These are phyloP conservation scores for Malus hybrid DNA, from an alignment of 331 rosid genomes.

Conservation along the genomic window DNA sequence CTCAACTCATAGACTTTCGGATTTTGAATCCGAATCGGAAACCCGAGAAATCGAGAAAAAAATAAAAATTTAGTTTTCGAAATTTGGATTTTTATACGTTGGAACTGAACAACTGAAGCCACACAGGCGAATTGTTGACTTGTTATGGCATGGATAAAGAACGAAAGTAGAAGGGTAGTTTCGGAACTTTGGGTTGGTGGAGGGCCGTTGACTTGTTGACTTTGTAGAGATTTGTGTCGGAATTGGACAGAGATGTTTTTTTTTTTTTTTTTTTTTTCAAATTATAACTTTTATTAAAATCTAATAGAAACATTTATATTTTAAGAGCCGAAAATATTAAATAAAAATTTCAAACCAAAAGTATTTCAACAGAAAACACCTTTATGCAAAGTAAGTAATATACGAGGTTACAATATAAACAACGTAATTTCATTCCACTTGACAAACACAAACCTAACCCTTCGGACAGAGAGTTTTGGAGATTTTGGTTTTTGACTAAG, in stretches of 20 bases:
- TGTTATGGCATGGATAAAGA: neutral
- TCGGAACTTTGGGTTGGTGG: neutral
- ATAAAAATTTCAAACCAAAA: rapidly evolving
- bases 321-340: too few species aligned
- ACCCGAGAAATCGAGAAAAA: neutral
- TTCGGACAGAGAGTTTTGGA: neutral
- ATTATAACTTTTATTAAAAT: too few species aligned
- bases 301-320: too few species aligned
- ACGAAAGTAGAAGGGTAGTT: slow-evolving; percentile 3
- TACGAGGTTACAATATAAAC: too few species aligned
- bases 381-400: too few species aligned
- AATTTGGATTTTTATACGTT: neutral
- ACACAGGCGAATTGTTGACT: slow-evolving; percentile 7
- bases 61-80: neutral
- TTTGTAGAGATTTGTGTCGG: neutral
- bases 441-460: too few species aligned
- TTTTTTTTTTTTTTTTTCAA: too few species aligned
- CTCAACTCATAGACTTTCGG: slow-evolving; percentile 15
- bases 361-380: rapidly evolving
- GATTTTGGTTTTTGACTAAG: neutral
- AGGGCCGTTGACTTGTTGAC: slow-evolving; percentile 15
- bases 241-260: neutral
- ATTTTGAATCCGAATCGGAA: slow-evolving; percentile 9
- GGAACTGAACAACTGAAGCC: slow-evolving; percentile 28
- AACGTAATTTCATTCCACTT: too few species aligned